Base-by-base conservation (phyloP, 2,329 filamentous ascomycete genomes). In the Akanthomyces muscarius region DNA sequence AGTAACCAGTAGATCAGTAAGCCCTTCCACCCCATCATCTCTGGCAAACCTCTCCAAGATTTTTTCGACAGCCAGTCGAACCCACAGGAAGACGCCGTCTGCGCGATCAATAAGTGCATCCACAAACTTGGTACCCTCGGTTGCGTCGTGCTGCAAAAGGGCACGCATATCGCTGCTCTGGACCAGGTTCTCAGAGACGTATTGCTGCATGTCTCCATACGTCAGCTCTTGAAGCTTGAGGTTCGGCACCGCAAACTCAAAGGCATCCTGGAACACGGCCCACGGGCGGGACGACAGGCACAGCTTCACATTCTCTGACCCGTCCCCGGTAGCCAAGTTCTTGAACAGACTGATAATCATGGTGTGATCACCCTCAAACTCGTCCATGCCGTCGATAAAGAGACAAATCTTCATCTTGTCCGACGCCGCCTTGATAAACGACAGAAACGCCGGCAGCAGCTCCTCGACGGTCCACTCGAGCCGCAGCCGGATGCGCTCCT, bases 31-130 rank as follows among this genome's bases (percentile, higher is more conserved):
- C 3, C 52, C 38, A 7, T 52, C n/a, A 1, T 10, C 33, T 25
- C n/a, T 21, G 0, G 64, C 36, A 21, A 69, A 66, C 16, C 63
- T 65, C 33, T 63, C 65, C 16, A 72, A 28, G 55, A 75, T 66
- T 33, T 70, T 67, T 16, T 71, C 66, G 11, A 75, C 70, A 0
- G 71, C 74, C 6, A 72, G 67, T 1, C 67, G 65, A 1, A 74
- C 69, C 74, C 74, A 75, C 10, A 76, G 68, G 51, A 76, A 75
- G 0, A 76, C 73, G 0, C 74, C 74, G 13, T 73, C 69, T 0
- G 74, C 69, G 7, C 62, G 68, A 2, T 70, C 64, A 1, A 71
- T 66, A 0, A 69, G 67, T 0, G 61, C 50, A 18, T 66, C 47
- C 36, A 70, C 51, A 21, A 72, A 57, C 1, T 23, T 16, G 2